Evolutionary conservation across 352 stramenopile genomes (phyloP), one percentile per base, ranked within the genome.

Genomic region (Globisporangium apiculatum): DNA sequence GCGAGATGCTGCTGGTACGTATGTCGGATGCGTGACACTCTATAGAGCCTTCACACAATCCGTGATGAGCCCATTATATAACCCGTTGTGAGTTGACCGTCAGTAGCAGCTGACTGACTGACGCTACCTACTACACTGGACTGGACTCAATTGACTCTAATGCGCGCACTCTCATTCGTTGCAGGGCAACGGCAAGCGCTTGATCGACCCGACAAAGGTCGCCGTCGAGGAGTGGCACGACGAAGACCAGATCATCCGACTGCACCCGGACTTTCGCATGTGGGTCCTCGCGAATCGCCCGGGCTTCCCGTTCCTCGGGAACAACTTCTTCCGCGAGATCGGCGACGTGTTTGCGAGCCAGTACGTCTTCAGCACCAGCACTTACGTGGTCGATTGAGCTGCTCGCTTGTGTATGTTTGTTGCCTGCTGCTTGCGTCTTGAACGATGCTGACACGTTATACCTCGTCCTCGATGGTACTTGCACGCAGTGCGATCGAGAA

Each of bases 221-320:
- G 37, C 71, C 12, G 65, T 87, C 7, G 79, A 90, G 55, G 75
- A 78, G 12, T 81, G 72, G 78, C 70, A 77, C 18, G 65, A 87
- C 15, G 71, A 87, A 45, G 64, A 82, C n/a, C 68, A 95, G 52
- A 82, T 95, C 53, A 97, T 98, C 51, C 60, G 68, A 12, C 83
- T 98, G 5, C 94, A 98, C 68, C 80, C 86, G 0, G 79, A 97
- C 51, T 99, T 99, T 62, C 73, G 75, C 18, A 85, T 98, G 64
- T 97, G 92, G 80, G 89, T 96, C 12, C 67, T 99, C 3, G 93
- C 93, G n/a, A 99, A 99, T 65, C 86, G 89, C 35, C 88, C 96
- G n/a, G 94, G 94, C 0, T 98, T 89, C 62, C 96, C 96, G 11
- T 99, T 99, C 69, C 75, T 97, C 40, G 96, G 96, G n/a, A 98